A percentile compares a stretch with the other conserved stretches of the same genome.
These are phyloP conservation scores for Asterophora parasitica DNA, from an alignment of 768 basidiomycete species.

Conservation along the genomic window DNA sequence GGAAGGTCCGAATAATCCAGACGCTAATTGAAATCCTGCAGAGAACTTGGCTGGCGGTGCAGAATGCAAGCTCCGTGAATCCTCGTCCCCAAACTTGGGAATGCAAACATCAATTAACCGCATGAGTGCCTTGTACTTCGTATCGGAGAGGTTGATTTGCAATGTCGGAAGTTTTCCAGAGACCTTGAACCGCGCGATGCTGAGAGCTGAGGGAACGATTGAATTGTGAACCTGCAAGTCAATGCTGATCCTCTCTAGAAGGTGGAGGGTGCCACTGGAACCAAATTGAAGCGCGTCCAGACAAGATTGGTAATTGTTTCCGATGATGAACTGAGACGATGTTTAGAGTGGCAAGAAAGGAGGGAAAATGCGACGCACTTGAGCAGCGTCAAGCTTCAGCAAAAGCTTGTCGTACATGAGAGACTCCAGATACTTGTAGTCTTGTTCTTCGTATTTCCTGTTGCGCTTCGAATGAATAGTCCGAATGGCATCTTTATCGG, in stretches of 20 bases:
- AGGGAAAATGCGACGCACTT: constrained; percentile 46
- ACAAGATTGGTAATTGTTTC: constrained; percentile 77
- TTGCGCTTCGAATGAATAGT: constrained; percentile 80
- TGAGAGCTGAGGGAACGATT: constrained; percentile 80
- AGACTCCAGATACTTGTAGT: constrained; percentile 80
- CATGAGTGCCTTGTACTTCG: constrained; percentile 90
- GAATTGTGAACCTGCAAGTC: constrained; percentile 88
- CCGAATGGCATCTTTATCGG: constrained; percentile 73
- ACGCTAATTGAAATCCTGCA: constrained; percentile 46
- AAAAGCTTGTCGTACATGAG: constrained; percentile 94
- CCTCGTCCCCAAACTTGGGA: constrained; percentile 66
- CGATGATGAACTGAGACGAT: constrained; percentile 81
- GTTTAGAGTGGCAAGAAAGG: constrained; percentile 19
- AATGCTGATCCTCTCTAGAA: constrained; percentile 90
- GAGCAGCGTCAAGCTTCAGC: constrained; percentile 80
- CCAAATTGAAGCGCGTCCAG: constrained; percentile 67
- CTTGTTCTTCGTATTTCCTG: constrained; percentile 80
- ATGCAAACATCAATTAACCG: constrained; percentile 87
- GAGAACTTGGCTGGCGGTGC: constrained; percentile 17
- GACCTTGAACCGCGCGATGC: constrained; percentile 84
- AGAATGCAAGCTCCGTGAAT: constrained; percentile 15
- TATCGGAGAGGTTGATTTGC: constrained; percentile 85
- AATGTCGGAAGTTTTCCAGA: constrained; percentile 84
- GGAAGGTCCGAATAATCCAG: constrained; percentile 48
- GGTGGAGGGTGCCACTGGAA: constrained; percentile 61